A percentile compares a stretch with the other conserved stretches of the same genome.
These are phyloP conservation scores for Terfezia boudieri DNA, from an alignment of 495 filamentous ascomycete genomes.

Conservation along the genomic window DNA sequence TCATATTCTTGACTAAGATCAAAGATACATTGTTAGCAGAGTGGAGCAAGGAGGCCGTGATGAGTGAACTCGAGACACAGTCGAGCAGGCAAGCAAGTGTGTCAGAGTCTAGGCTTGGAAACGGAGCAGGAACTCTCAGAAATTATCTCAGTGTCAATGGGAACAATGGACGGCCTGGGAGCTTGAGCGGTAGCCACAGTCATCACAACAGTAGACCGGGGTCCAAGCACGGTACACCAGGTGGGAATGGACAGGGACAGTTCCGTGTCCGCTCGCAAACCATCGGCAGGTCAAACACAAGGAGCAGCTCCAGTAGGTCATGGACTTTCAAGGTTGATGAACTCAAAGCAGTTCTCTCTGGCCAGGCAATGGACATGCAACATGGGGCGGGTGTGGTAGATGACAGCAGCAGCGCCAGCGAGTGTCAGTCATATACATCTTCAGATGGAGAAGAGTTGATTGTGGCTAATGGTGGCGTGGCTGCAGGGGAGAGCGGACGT, in stretches of 20 bases:
- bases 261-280: constrained; percentile 26
- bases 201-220: constrained; percentile 5
- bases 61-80: constrained; percentile 38
- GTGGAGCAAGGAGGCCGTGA: constrained; percentile 52
- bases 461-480: constrained; percentile 13
- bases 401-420: constrained; percentile 5
- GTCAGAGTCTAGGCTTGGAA: constrained; percentile 45
- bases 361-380: constrained; percentile 16
- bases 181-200: constrained; percentile 14
- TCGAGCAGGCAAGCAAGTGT: constrained; percentile 47
- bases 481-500: background rate
- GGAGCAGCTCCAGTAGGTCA: constrained; percentile 27
- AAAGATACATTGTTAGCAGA: constrained; percentile 51
- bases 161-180: constrained; percentile 9
- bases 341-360: constrained; percentile 35
- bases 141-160: constrained; percentile 37
- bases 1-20: constrained; percentile 28
- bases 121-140: constrained; percentile 28
- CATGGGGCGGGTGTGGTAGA: background rate
- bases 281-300: constrained; percentile 21
- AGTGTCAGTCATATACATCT: background rate
- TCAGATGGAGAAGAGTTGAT: constrained; percentile 5
- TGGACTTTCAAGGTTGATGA: constrained; percentile 39
- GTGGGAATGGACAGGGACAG: constrained; percentile 14
- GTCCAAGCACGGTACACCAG: constrained; percentile 8